A percentile compares a stretch with the other conserved stretches of the same genome.
Evolutionary conservation across 2,329 filamentous ascomycete genomes (phyloP).

Genomic region (Ceratocystis cubensis): DNA sequence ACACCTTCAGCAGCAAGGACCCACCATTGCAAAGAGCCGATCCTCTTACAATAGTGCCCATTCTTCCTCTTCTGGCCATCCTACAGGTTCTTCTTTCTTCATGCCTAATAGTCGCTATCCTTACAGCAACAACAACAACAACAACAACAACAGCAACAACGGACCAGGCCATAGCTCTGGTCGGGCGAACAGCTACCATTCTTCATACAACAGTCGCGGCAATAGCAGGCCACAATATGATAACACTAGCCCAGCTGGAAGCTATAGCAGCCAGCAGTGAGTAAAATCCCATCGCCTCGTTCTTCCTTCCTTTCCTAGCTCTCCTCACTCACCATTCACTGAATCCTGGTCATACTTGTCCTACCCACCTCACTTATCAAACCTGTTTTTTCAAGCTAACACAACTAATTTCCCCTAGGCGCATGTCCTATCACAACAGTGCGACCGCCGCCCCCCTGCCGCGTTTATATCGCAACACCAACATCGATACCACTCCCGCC

Average conservation of each 20-base stretch:
- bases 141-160: constrained; percentile 29
- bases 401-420: not conserved
- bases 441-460: not conserved
- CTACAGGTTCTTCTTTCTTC: constrained; percentile 58
- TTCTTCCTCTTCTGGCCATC: constrained; percentile 60
- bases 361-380: not conserved
- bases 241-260: not conserved
- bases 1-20: constrained; percentile 34
- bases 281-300: not conserved
- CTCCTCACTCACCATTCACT: not conserved
- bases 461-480: not conserved
- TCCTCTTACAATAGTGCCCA: constrained; percentile 70
- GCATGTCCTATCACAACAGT: constrained; percentile 5
- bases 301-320: not conserved
- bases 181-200: constrained; percentile 59
- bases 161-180: constrained; percentile 33
- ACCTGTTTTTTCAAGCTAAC: not conserved
- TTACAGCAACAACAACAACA: not conserved
- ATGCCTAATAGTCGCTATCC: constrained; percentile 86
- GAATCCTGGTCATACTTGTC: not conserved
- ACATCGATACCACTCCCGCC: constrained; percentile 28
- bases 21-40: constrained; percentile 59
- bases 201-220: constrained; percentile 33
- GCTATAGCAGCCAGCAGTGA: constrained; percentile 6
- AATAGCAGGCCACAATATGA: not conserved